Evolutionary conservation across 768 basidiomycete species (phyloP).

Genomic region (Phlegmacium glaucopus): DNA sequence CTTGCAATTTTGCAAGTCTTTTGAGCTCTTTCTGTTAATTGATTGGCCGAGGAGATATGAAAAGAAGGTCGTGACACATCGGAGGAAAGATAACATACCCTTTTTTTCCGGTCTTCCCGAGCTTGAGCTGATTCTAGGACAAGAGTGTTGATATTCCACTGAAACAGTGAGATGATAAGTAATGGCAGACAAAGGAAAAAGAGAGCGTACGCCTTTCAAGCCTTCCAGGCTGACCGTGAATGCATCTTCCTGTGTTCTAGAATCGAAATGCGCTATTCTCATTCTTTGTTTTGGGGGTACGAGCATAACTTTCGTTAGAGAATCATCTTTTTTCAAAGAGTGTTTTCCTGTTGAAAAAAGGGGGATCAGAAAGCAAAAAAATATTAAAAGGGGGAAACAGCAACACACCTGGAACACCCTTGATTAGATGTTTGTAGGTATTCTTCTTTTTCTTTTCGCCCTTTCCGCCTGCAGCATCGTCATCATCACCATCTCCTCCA

Average conservation of each 20-base stretch:
- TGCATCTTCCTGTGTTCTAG: conserved; percentile 64
- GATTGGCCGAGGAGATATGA: conserved; percentile 4
- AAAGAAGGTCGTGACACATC: background rate
- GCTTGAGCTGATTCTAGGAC: conserved; percentile 71
- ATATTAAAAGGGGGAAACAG: background rate
- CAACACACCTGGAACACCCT: conserved; percentile 64
- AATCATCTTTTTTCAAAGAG: conserved; percentile 77
- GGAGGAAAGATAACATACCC: conserved; percentile 43
- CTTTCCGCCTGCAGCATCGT: conserved; percentile 51
- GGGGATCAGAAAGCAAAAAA: conserved; percentile 9
- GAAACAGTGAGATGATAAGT: conserved; percentile 5
- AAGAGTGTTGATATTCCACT: conserved; percentile 69
- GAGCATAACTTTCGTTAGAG: conserved; percentile 60
- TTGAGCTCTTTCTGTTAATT: conserved; percentile 64
- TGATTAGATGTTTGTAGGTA: conserved; percentile 73
- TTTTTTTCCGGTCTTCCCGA: conserved; percentile 72
- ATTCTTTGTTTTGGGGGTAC: conserved; percentile 70
- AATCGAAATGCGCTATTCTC: conserved; percentile 59
- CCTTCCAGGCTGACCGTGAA: conserved; percentile 73
- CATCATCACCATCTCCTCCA: conserved; percentile 44
- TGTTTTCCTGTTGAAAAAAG: conserved; percentile 55
- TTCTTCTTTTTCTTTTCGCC: conserved; percentile 75
- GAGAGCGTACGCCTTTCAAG: conserved; percentile 58
- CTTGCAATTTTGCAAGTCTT: conserved; percentile 58
- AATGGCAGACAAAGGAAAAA: conserved; percentile 13